Conservation (phyloP, 2,329 filamentous ascomycete genomes). For the Xylariales sp. region DNA sequence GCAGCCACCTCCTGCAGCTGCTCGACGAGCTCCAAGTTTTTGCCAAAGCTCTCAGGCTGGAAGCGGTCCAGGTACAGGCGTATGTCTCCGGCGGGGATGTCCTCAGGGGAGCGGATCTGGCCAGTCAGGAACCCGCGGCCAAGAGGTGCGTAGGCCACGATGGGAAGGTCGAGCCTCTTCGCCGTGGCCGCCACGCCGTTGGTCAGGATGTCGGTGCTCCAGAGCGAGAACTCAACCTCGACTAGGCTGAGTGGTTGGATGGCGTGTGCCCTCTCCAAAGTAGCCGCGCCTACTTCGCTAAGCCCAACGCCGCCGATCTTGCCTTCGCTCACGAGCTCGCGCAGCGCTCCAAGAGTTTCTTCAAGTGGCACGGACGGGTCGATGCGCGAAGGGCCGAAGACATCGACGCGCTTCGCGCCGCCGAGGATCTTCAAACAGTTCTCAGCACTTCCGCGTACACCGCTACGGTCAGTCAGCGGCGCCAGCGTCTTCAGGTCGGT, state of each 20-base stretch:
- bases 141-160: slow-evolving; percentile 56
- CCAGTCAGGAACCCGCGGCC: slow-evolving; percentile 56
- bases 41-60: slow-evolving; percentile 45
- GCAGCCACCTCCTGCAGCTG: slow-evolving; percentile 43
- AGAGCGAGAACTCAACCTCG: slow-evolving; percentile 40
- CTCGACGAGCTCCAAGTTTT: slow-evolving; percentile 52
- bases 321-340: slow-evolving; percentile 23
- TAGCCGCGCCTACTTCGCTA: slow-evolving; percentile 34
- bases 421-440: slow-evolving; percentile 38
- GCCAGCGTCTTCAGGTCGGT: slow-evolving; percentile 24
- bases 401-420: slow-evolving; percentile 41
- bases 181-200: slow-evolving; percentile 31
- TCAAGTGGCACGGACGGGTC: slow-evolving; percentile 33
- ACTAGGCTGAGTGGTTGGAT: slow-evolving; percentile 36
- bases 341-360: slow-evolving; percentile 21
- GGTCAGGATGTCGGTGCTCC: slow-evolving; percentile 34
- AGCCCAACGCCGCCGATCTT: slow-evolving; percentile 28
- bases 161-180: slow-evolving; percentile 45
- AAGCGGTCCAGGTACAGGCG: slow-evolving; percentile 44
- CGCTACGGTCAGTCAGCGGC: slow-evolving; percentile 33
- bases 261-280: slow-evolving; percentile 31
- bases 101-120: slow-evolving; percentile 35
- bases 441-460: slow-evolving; percentile 37
- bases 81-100: slow-evolving; percentile 45
- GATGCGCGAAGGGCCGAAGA: slow-evolving; percentile 43